These are phyloP conservation scores for Ilyonectria mors-panacis DNA, from an alignment of 2,329 filamentous ascomycete species.

Conservation along the genomic window DNA sequence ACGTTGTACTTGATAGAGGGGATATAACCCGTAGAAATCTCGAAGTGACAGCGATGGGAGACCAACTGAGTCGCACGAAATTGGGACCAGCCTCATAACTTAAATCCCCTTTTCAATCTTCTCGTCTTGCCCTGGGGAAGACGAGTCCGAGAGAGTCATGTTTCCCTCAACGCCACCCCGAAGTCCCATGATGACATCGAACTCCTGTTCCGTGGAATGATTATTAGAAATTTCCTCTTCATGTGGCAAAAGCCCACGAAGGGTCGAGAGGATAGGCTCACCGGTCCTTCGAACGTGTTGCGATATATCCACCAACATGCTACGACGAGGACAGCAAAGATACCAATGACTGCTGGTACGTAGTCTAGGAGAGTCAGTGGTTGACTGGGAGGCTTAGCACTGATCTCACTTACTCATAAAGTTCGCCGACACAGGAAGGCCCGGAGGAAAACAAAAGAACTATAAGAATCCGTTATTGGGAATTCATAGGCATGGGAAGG, in stretches of 20 bases:
- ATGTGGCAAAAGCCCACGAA: background rate
- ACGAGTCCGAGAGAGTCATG: background rate
- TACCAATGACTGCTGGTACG: slow-evolving; percentile 55
- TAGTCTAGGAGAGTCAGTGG: slow-evolving; percentile 36
- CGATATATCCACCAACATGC: slow-evolving; percentile 35
- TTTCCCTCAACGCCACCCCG: background rate
- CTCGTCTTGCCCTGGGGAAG: background rate
- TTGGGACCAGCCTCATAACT: background rate
- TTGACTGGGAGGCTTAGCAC: background rate
- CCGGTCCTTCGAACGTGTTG: slow-evolving; percentile 39
- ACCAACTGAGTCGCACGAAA: background rate
- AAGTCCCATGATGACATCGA: slow-evolving; percentile 23
- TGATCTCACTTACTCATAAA: slow-evolving; percentile 31
- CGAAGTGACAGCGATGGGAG: background rate
- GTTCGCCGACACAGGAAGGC: slow-evolving; percentile 33
- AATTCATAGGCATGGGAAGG: rapidly evolving
- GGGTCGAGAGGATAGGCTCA: slow-evolving; percentile 14
- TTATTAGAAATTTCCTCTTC: background rate
- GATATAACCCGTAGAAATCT: background rate
- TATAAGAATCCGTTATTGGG: slow-evolving; percentile 3
- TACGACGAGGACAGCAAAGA: slow-evolving; percentile 44
- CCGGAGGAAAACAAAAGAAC: slow-evolving; percentile 43
- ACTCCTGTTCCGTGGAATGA: slow-evolving; percentile 16
- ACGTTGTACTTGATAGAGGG: background rate
- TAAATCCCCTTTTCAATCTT: slow-evolving; percentile 16